phyloP scores from a whole-genome alignment of 1,284 basidiomycete genomes.

The Trichosporon ovoides region DNA sequence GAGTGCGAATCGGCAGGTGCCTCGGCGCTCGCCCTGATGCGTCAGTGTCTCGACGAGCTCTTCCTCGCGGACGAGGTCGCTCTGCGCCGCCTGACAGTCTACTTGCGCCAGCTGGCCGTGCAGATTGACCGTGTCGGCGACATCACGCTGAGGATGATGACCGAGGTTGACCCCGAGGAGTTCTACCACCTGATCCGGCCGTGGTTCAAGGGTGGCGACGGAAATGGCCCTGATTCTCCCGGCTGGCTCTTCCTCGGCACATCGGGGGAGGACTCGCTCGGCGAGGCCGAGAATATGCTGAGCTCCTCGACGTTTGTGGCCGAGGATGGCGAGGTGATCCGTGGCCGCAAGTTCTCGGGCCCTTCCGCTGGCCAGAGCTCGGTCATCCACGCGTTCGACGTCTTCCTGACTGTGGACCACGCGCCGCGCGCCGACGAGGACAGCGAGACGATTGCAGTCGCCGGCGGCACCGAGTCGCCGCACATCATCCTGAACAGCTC shows the following conservation, averaged over 20 bases:
- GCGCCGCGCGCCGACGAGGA: conserved; percentile 36
- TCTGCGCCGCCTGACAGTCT: conserved; percentile 63
- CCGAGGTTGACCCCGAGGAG: conserved; percentile 67
- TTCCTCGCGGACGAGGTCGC: conserved; percentile 82
- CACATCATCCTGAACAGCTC: conserved; percentile 14
- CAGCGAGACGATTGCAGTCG: not conserved
- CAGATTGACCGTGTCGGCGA: conserved; percentile 64
- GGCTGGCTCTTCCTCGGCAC: conserved; percentile 80
- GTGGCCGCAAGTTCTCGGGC: conserved; percentile 62
- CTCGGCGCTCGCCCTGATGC: conserved; percentile 78
- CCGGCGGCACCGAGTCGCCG: conserved; percentile 10
- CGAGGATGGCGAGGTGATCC: not conserved
- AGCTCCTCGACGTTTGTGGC: conserved; percentile 16
- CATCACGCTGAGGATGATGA: conserved; percentile 62
- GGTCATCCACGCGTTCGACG: conserved; percentile 80
- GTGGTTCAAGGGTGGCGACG: conserved; percentile 85
- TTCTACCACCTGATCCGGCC: conserved; percentile 85
- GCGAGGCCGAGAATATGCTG: conserved; percentile 48
- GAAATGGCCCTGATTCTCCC: conserved; percentile 55
- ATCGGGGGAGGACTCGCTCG: conserved; percentile 52
- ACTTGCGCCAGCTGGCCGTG: conserved; percentile 61
- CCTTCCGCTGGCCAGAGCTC: conserved; percentile 88
- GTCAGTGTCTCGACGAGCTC: conserved; percentile 79
- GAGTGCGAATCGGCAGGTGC: conserved; percentile 91
- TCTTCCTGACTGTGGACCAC: conserved; percentile 73